Conservation (phyloP, 148 eudicot species). For the Polygonum maritimum region DNA sequence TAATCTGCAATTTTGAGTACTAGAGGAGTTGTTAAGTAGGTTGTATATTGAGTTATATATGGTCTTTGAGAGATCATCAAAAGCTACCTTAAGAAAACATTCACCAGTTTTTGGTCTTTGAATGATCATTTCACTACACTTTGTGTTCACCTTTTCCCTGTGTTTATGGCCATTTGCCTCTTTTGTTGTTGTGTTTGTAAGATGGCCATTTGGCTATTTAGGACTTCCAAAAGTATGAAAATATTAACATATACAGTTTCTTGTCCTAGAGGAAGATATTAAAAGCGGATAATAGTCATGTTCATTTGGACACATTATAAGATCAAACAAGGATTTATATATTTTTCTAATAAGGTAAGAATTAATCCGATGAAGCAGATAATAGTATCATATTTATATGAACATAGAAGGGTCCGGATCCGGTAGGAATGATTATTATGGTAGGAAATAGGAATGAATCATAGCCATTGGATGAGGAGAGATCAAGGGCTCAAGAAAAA, state of each 20-base stretch:
- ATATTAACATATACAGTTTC: not conserved
- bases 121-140: not conserved
- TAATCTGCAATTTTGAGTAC: not conserved
- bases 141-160: not conserved
- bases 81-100: not conserved
- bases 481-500: too few species aligned
- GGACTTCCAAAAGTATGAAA: not conserved
- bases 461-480: too few species aligned
- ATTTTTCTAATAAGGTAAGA: too few species aligned
- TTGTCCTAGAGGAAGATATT: not conserved
- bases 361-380: too few species aligned
- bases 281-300: not conserved
- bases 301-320: not conserved
- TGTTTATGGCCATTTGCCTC: not conserved
- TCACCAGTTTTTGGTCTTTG: not conserved
- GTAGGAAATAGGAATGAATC: too few species aligned
- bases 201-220: not conserved
- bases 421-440: too few species aligned
- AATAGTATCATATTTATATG: too few species aligned
- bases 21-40: not conserved
- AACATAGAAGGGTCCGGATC: too few species aligned
- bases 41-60: not conserved
- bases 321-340: not conserved
- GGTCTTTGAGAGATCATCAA: not conserved
- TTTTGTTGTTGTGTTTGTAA: not conserved